These are phyloP conservation scores for Gossypium davidsonii DNA, from an alignment of 441 rosid species.

Conservation along the genomic window DNA sequence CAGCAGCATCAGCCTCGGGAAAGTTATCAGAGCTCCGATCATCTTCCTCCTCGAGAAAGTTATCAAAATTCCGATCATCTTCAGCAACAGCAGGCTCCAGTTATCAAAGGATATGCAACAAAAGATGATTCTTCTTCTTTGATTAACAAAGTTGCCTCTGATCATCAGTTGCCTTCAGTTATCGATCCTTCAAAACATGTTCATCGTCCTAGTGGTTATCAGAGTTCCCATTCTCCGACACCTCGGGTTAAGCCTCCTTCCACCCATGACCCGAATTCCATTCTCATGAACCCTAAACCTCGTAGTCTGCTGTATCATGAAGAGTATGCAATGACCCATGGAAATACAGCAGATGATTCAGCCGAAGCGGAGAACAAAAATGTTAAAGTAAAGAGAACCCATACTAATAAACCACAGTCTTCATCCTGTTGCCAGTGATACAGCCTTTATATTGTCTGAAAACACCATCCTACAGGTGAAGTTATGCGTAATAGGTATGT, in stretches of 20 bases:
- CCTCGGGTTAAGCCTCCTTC: not conserved
- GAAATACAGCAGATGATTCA: not conserved
- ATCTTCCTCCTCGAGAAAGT: not conserved
- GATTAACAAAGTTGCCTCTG: not conserved
- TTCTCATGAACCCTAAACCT: not conserved
- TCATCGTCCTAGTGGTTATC: not conserved
- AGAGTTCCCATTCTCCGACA: not conserved
- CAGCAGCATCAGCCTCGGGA: not conserved
- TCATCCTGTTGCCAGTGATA: not conserved
- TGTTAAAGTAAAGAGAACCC: not conserved
- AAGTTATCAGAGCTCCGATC: not conserved
- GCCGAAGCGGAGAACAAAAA: not conserved
- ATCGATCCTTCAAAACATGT: not conserved
- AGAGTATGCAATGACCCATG: not conserved
- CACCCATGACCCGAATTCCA: not conserved
- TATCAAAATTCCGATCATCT: not conserved
- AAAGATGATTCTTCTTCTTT: not conserved
- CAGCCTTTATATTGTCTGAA: not conserved
- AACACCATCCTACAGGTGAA: not conserved
- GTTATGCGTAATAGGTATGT: not conserved
- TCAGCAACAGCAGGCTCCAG: not conserved
- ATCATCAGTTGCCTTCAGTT: not conserved
- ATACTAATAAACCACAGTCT: not conserved
- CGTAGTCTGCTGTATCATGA: not conserved
- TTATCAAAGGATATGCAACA: not conserved